A percentile compares a stretch with the other conserved stretches of the same genome.
Conservation (phyloP, 495 filamentous ascomycete species). For the Neurospora tetraspora region DNA sequence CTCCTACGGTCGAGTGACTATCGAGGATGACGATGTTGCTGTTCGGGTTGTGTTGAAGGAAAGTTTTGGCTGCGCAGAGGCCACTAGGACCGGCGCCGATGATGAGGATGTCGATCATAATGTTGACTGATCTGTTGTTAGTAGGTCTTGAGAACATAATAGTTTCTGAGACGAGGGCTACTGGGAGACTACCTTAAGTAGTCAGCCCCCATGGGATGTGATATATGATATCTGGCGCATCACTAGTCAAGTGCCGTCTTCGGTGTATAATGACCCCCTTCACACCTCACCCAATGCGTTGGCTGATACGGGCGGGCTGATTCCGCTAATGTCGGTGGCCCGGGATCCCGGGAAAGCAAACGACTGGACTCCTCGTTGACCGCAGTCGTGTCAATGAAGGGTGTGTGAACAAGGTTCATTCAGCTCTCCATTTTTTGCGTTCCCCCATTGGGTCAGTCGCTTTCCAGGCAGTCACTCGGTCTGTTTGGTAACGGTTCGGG, state of each 20-base stretch:
- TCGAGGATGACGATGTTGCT: slow-evolving; percentile 40
- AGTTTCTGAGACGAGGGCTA: background rate
- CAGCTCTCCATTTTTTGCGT: background rate
- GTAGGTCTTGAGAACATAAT: background rate
- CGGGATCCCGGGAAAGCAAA: background rate
- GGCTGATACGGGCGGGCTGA: background rate
- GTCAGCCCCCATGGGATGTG: background rate
- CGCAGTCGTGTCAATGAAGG: background rate
- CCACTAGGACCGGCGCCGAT: slow-evolving; percentile 62
- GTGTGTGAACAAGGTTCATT: background rate
- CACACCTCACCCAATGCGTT: background rate
- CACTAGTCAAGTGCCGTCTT: background rate
- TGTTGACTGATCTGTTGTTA: background rate
- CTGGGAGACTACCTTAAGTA: background rate
- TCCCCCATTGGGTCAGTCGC: background rate
- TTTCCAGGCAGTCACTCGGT: background rate
- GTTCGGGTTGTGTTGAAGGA: slow-evolving; percentile 35
- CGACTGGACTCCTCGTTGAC: background rate
- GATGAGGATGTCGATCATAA: slow-evolving; percentile 15
- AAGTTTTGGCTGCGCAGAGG: slow-evolving; percentile 59
- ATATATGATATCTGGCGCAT: background rate
- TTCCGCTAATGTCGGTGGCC: background rate
- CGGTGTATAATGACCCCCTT: background rate
- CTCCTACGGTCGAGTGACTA: slow-evolving; percentile 31
- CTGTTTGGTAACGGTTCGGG: background rate